These are phyloP conservation scores for Seminavis robusta DNA, from an alignment of 108 stramenopile genomes.

Conservation along the genomic window DNA sequence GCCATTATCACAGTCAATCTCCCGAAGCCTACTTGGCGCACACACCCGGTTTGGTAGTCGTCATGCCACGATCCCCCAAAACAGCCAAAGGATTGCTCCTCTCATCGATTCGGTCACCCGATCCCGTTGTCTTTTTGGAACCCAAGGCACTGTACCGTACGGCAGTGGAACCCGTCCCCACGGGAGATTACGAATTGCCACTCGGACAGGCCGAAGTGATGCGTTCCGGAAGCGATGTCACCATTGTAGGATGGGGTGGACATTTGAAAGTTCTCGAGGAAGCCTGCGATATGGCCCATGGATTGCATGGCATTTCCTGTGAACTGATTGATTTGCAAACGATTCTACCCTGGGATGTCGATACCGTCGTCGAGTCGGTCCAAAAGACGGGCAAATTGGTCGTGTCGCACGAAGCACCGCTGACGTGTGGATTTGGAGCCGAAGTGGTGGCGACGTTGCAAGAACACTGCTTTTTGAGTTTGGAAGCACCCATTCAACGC, in stretches of 20 bases:
- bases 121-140: slow-evolving; percentile 97
- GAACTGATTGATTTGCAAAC: slow-evolving; percentile 97
- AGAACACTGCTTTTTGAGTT: slow-evolving; percentile 78
- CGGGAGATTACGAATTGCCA: slow-evolving; percentile 90
- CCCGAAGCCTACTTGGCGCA: slow-evolving; percentile 95
- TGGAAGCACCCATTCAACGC: slow-evolving; percentile 93
- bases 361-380: slow-evolving; percentile 76
- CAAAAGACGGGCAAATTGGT: slow-evolving; percentile 93
- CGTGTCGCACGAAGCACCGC: slow-evolving; percentile 95
- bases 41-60: slow-evolving; percentile 94
- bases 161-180: slow-evolving; percentile 92
- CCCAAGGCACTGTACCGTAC: slow-evolving; percentile 97
- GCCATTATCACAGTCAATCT: slow-evolving; percentile 95
- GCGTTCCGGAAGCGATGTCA: slow-evolving; percentile 84
- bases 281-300: slow-evolving; percentile 74
- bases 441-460: slow-evolving; percentile 21
- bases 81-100: slow-evolving; percentile 94
- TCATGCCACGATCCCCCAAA: slow-evolving; percentile 90
- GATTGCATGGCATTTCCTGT: slow-evolving; percentile 75
- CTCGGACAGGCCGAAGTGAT: slow-evolving; percentile 90
- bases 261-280: slow-evolving; percentile 74
- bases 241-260: slow-evolving; percentile 93
- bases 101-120: slow-evolving; percentile 82
- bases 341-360: slow-evolving; percentile 92
- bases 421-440: slow-evolving; percentile 27